These are phyloP conservation scores for Solanum boliviense DNA, from an alignment of 257 asterid species.

Conservation along the genomic window DNA sequence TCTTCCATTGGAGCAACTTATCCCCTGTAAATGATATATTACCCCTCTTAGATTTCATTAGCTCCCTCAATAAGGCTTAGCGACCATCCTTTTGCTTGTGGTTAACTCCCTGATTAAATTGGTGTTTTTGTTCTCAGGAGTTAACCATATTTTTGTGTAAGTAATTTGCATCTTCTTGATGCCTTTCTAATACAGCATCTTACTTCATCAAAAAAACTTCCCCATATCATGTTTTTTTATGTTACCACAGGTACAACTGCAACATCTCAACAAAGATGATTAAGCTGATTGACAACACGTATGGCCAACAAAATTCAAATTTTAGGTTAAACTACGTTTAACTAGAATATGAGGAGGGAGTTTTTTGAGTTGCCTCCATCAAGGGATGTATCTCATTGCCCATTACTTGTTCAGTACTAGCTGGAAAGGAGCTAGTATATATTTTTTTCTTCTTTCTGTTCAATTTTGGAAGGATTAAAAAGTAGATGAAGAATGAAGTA, in stretches of 20 bases:
- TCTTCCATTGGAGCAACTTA: too few relatives aligned
- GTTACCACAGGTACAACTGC: neutral
- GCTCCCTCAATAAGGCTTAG: too few relatives aligned
- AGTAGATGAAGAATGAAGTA: neutral
- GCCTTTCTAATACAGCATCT: too few relatives aligned
- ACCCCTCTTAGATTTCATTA: too few relatives aligned
- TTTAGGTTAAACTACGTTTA: neutral
- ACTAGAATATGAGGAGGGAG: neutral
- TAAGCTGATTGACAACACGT: neutral
- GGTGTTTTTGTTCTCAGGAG: too few relatives aligned
- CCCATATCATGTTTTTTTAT: neutral
- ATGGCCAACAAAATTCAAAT: neutral
- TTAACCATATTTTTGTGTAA: too few relatives aligned
- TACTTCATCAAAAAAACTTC: too few relatives aligned
- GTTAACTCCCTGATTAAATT: too few relatives aligned
- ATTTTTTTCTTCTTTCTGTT: neutral
- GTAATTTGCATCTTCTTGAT: too few relatives aligned
- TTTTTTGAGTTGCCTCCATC: neutral
- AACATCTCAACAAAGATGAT: neutral
- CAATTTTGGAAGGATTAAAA: neutral
- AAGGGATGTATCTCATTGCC: neutral
- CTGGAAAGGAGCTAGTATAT: neutral
- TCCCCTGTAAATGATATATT: too few relatives aligned
- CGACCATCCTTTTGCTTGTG: too few relatives aligned
- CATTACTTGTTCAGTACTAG: neutral